Evolutionary conservation across 202 grass and related monocot genomes (phyloP).

Genomic region (Dendrocalamus latiflorus): DNA sequence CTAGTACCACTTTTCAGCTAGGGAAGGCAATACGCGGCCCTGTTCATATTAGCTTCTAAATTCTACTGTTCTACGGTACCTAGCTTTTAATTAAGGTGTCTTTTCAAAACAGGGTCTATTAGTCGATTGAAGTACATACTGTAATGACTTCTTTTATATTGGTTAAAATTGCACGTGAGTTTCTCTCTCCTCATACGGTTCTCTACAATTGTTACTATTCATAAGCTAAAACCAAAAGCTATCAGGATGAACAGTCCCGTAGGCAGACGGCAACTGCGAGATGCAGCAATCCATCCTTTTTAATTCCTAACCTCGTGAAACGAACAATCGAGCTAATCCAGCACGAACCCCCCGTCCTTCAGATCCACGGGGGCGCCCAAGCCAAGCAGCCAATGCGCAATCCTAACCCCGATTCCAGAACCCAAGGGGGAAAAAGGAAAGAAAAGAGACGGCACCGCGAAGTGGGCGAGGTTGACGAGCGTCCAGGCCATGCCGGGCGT

Average conservation of each 20-base stretch:
- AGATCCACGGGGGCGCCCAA: conserved; percentile 6
- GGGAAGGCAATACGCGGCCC: neutral
- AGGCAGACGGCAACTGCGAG: neutral
- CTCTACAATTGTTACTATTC: too few species aligned
- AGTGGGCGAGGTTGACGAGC: conserved; percentile 78
- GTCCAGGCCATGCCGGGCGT: conserved; percentile 88
- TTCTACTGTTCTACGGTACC: too few species aligned
- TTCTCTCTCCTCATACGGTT: too few species aligned
- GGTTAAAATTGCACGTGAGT: too few species aligned
- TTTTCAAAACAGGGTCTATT: too few species aligned
- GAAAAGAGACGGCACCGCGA: conserved; percentile 42
- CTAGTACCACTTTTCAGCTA: neutral
- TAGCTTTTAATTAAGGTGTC: too few species aligned
- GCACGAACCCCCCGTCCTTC: neutral
- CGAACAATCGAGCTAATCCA: neutral
- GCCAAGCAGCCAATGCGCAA: neutral
- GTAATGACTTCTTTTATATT: too few species aligned
- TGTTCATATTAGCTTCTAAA: too few species aligned
- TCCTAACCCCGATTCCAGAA: neutral
- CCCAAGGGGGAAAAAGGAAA: neutral
- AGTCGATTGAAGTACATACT: too few species aligned
- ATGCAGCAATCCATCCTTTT: neutral
- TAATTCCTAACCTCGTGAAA: neutral
- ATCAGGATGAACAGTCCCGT: neutral
- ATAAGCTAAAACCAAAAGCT: too few species aligned